Base-by-base conservation (phyloP, 2,329 filamentous ascomycete genomes). In the Fusarium decemcellulare region DNA sequence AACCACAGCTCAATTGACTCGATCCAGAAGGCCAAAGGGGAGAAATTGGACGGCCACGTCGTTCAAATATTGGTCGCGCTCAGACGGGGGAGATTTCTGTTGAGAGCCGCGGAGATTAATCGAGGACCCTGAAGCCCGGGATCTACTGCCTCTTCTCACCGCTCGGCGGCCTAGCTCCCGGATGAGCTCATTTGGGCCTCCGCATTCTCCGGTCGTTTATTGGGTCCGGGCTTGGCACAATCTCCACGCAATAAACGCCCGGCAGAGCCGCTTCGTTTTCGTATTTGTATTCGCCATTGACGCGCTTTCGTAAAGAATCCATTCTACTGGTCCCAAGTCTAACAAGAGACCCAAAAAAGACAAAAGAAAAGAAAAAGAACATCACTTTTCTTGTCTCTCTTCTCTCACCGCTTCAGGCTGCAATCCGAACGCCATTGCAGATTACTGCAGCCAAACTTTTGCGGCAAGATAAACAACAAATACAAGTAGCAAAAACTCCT, bases 141-240 rank as follows among this genome's bases (percentile, higher is more conserved):
- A 18, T 23, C 43, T 54, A 27, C 64, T 78, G 76, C 76, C 76
- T 43, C 16, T 9, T 6, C 60, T 68, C 72, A 78, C 76, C 76
- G 76, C 76, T 74, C 73, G 71, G 72, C 44, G 59, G 30, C 52
- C 64, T 53, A 42, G 59, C 60, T 50, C 67, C 76, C 74, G 75
- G 44, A 66, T 76, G 58, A 69, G 63, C 59, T 65, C 57, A 54
- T 57, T 48, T 58, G 56, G 51, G 58, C 44, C 53, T 58, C 66
- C 60, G 59, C 59, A 59, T 48, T 60, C 59, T 34, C 9, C 9
- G 32, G 32, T 9, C 9, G 32, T 34, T 34, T 29, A n/a, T 36
- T 42, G 34, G 29, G 40, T 37, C 32, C 44, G 34, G 30, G 34
- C 56, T 55, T 61, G 61, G 43, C 64, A 43, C 37, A 61, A 39